Conservation (phyloP, 2,329 filamentous ascomycete species). For the Venturia pyrina region DNA sequence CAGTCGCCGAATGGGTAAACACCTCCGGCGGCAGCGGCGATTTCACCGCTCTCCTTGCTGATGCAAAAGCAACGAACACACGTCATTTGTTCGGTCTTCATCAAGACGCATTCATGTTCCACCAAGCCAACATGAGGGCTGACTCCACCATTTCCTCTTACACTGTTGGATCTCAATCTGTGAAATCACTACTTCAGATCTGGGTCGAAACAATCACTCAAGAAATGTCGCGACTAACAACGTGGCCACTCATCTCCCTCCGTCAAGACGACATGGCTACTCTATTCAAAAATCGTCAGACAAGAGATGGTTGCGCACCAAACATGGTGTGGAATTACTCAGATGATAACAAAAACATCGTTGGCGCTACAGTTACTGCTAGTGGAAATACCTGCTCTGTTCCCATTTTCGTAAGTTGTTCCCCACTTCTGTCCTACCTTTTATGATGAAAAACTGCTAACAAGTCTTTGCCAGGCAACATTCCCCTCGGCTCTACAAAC, state of each 20-base stretch:
- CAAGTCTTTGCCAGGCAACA: background rate
- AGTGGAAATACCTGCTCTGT: conserved; percentile 3
- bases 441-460: conserved; percentile 21
- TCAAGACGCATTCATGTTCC: conserved; percentile 11
- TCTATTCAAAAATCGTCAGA: background rate
- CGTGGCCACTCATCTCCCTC: conserved; percentile 5
- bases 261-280: conserved; percentile 9
- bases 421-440: conserved; percentile 15
- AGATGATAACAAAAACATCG: background rate
- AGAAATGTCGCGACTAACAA: conserved; percentile 5
- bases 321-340: conserved; percentile 36
- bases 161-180: conserved; percentile 2
- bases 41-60: background rate
- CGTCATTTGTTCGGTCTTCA: conserved; percentile 5
- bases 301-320: conserved; percentile 34
- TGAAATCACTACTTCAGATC: conserved; percentile 8
- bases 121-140: conserved; percentile 7
- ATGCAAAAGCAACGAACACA: background rate
- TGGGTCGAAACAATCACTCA: conserved; percentile 8
- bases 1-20: conserved; percentile 2
- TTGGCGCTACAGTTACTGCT: background rate
- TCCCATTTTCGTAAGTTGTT: conserved; percentile 33
- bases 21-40: conserved; percentile 6
- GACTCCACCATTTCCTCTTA: conserved; percentile 14
- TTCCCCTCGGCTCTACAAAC: conserved; percentile 18